Evolutionary conservation across 2,329 filamentous ascomycete species (phyloP).

Genomic region (Phaeoacremonium minimum): DNA sequence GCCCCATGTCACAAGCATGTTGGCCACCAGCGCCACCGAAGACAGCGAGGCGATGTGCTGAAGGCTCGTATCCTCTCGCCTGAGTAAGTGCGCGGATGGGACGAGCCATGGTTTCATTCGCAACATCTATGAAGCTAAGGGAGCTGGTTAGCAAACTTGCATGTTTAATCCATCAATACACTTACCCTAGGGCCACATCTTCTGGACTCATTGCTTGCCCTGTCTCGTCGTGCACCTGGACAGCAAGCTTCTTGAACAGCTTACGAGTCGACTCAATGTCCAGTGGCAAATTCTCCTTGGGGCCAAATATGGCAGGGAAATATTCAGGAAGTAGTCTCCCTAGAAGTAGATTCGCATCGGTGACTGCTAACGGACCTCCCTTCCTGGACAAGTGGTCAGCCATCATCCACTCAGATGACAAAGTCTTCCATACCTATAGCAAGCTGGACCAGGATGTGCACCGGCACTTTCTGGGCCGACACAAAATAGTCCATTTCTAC

Average conservation of each 20-base stretch:
- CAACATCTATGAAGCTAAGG: constrained; percentile 2
- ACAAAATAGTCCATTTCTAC: constrained; percentile 61
- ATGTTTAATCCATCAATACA: not conserved
- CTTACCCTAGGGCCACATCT: constrained; percentile 39
- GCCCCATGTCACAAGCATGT: constrained; percentile 19
- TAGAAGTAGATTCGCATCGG: constrained; percentile 59
- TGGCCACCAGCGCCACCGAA: constrained; percentile 13
- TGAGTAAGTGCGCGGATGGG: constrained; percentile 1
- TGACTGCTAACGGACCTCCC: constrained; percentile 58
- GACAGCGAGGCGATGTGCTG: not conserved
- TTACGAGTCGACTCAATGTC: constrained; percentile 22
- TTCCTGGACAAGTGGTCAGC: constrained; percentile 35
- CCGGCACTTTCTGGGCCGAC: constrained; percentile 63
- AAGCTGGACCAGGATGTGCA: constrained; percentile 61
- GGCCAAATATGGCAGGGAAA: constrained; percentile 64
- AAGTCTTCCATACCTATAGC: constrained; percentile 35
- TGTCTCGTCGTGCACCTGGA: constrained; percentile 19
- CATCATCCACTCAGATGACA: not conserved
- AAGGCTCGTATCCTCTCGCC: constrained; percentile 2
- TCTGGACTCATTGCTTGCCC: constrained; percentile 1
- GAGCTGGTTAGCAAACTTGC: not conserved
- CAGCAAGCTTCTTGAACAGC: constrained; percentile 24
- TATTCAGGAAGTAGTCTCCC: constrained; percentile 50
- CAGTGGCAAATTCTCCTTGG: constrained; percentile 51
- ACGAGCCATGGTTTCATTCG: constrained; percentile 1